Evolutionary conservation across 257 asterid species (phyloP).

Genomic region (Plantago major): DNA sequence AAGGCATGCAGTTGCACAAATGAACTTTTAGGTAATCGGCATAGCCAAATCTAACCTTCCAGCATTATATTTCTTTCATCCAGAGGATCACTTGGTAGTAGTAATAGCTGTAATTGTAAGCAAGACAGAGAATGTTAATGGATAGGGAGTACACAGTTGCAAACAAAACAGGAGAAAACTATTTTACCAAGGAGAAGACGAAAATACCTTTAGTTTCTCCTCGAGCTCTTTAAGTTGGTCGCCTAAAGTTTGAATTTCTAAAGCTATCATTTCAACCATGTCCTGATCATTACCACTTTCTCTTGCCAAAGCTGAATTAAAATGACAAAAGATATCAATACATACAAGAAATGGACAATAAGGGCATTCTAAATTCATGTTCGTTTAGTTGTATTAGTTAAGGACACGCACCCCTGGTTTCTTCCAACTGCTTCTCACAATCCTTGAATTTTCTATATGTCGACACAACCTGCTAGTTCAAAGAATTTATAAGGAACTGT

Average conservation of each 20-base stretch:
- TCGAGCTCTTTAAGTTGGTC: conserved; percentile 59
- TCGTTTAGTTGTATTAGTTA: conserved; percentile 11
- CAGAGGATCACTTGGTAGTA: conserved; percentile 90
- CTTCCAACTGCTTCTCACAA: conserved; percentile 82
- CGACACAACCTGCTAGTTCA: conserved; percentile 68
- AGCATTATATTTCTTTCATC: conserved; percentile 95
- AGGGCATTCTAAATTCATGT: neutral
- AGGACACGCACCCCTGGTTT: conserved; percentile 63
- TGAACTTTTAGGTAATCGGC: conserved; percentile 3
- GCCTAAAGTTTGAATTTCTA: conserved; percentile 65
- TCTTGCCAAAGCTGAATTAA: conserved; percentile 61
- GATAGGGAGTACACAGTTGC: conserved; percentile 8
- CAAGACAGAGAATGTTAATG: conserved; percentile 13
- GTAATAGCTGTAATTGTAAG: conserved; percentile 49
- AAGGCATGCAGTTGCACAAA: conserved; percentile 12
- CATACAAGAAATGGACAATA: neutral
- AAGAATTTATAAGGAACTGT: conserved; percentile 18
- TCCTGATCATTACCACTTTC: conserved; percentile 78
- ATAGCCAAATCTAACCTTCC: conserved; percentile 55
- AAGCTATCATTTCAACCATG: conserved; percentile 90
- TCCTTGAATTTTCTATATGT: conserved; percentile 67
- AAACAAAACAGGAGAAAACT: conserved; percentile 14
- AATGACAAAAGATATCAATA: conserved; percentile 13
- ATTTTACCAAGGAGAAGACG: conserved; percentile 7
- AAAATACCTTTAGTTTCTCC: conserved; percentile 68